These are phyloP conservation scores for Amylocystis lapponica DNA, from an alignment of 768 basidiomycete species.

Conservation along the genomic window DNA sequence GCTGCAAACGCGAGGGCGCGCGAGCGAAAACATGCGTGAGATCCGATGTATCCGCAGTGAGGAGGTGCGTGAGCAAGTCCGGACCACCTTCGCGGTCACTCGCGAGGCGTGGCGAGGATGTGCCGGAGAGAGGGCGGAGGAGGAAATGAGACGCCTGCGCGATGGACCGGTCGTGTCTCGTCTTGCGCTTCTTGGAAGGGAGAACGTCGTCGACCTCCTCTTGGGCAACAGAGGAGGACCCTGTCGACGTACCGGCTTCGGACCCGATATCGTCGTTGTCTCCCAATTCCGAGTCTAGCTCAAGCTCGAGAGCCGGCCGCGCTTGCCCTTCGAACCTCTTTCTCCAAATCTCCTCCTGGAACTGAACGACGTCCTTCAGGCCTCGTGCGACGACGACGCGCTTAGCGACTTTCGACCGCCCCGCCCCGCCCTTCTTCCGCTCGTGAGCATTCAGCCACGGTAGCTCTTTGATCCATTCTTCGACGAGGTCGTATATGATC, in stretches of 20 bases:
- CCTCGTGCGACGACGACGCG: conserved; percentile 62
- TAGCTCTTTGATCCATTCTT: conserved; percentile 54
- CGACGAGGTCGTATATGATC: conserved; percentile 52
- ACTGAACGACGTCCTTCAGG: conserved; percentile 63
- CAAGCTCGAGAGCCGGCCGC: conserved; percentile 34
- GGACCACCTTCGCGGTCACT: not conserved
- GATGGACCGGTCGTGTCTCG: conserved; percentile 26
- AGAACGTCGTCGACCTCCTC: conserved; percentile 5
- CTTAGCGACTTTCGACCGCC: conserved; percentile 57
- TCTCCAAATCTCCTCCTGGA: conserved; percentile 57
- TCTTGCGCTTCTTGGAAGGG: conserved; percentile 27
- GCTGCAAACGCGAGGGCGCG: conserved; percentile 60
- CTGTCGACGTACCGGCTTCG: conserved; percentile 3
- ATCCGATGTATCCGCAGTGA: conserved; percentile 37
- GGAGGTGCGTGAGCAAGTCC: conserved; percentile 47
- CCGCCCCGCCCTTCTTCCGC: conserved; percentile 31
- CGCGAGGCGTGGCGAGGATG: too few relatives aligned
- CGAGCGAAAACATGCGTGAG: conserved; percentile 22
- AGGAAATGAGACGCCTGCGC: conserved; percentile 50
- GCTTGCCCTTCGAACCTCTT: conserved; percentile 32
- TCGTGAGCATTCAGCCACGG: conserved; percentile 67
- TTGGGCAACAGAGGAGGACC: not conserved
- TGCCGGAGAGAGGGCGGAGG: conserved; percentile 46
- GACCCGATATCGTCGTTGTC: conserved; percentile 3
- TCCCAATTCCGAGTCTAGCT: conserved; percentile 25